Evolutionary conservation across 352 stramenopile species (phyloP).

Genomic region (Pythium aphanidermatum): DNA sequence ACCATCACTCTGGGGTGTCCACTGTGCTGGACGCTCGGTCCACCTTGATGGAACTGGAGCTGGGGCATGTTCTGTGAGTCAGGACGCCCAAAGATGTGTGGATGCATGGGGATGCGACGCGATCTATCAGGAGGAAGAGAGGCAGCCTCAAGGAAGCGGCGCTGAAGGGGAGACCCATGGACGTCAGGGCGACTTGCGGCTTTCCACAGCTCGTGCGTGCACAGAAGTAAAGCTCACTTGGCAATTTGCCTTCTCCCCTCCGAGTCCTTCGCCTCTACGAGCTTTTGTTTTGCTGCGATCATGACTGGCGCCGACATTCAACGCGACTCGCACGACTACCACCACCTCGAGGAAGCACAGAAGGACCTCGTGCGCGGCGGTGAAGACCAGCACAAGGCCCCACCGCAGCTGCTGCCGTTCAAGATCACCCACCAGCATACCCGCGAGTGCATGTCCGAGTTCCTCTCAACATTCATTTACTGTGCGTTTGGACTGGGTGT

Average conservation of each 20-base stretch:
- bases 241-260: background rate
- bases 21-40: too few relatives aligned
- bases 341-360: constrained; percentile 14
- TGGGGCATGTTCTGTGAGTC: too few relatives aligned
- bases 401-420: constrained; percentile 15
- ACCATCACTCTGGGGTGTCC: too few relatives aligned
- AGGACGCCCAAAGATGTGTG: too few relatives aligned
- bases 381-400: background rate
- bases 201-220: too few relatives aligned
- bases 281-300: background rate
- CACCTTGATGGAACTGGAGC: too few relatives aligned
- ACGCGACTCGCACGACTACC: constrained; percentile 10
- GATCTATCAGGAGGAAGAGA: too few relatives aligned
- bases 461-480: constrained; percentile 31
- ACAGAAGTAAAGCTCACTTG: too few relatives aligned
- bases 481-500: constrained; percentile 22
- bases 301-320: background rate
- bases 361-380: constrained; percentile 10
- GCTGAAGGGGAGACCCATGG: too few relatives aligned
- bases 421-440: constrained; percentile 20
- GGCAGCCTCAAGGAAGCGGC: too few relatives aligned
- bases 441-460: constrained; percentile 36
- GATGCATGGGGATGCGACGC: too few relatives aligned
- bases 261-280: background rate
- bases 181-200: too few relatives aligned